These are phyloP conservation scores for Ascodesmis nigricans DNA, from an alignment of 495 filamentous ascomycete species.

Conservation along the genomic window DNA sequence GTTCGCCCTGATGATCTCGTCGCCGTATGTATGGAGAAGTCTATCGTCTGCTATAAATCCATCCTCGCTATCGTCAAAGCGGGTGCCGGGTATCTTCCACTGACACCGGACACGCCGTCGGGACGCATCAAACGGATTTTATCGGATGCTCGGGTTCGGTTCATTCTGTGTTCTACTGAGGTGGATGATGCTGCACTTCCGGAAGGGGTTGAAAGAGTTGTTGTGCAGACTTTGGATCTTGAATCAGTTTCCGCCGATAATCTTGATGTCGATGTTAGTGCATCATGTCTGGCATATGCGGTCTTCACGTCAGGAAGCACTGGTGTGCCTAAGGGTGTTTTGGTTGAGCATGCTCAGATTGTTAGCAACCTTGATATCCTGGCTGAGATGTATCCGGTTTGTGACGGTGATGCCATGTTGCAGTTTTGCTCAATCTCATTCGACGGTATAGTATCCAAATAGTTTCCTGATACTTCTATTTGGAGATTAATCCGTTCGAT, in stretches of 20 bases:
- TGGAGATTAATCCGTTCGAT: neutral
- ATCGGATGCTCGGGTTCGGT: conserved; percentile 27
- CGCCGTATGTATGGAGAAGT: conserved; percentile 50
- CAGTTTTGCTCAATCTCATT: conserved; percentile 56
- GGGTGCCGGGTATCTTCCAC: conserved; percentile 51
- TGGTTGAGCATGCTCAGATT: conserved; percentile 45
- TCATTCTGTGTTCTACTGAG: conserved; percentile 18
- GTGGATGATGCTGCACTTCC: conserved; percentile 11
- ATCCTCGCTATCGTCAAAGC: conserved; percentile 51
- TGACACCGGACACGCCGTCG: conserved; percentile 39
- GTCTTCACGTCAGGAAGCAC: conserved; percentile 48
- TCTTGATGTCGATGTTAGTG: conserved; percentile 20
- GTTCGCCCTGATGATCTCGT: conserved; percentile 32
- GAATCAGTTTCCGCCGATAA: conserved; percentile 20
- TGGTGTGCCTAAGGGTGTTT: conserved; percentile 45
- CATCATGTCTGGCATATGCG: conserved; percentile 30
- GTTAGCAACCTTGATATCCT: conserved; percentile 43
- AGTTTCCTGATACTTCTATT: neutral
- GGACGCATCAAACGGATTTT: conserved; percentile 35
- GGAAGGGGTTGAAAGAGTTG: conserved; percentile 15
- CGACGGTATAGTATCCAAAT: conserved; percentile 27
- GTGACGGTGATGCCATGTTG: conserved; percentile 31
- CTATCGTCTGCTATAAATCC: conserved; percentile 39
- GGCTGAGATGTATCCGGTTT: conserved; percentile 34
- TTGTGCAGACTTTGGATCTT: conserved; percentile 23